Evolutionary conservation across 441 rosid genomes (phyloP), one percentile per base, ranked within the genome.

Genomic region (Aquilaria agallochum): DNA sequence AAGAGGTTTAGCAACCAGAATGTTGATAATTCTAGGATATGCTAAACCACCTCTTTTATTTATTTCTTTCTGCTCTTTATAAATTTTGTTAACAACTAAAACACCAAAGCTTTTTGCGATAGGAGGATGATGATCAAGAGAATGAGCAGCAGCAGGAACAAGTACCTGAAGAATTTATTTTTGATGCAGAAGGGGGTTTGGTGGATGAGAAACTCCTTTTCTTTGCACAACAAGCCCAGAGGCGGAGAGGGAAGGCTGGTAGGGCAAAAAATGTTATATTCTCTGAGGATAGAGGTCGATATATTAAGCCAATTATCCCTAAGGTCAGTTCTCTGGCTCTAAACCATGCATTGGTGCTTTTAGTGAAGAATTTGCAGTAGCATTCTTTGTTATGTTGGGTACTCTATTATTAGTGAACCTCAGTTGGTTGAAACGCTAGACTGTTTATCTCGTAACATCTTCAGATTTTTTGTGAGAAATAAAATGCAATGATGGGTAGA

Each of bases 151-250:
- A 90, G 79, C 92, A 91, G 72, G 96, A 88, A 52, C 98, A 95
- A 75, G 63, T 95, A 80, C 99, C 99, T 62, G 98, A 95, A 13
- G 98, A 92, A 66, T 95, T 95, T 78, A 84, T 95, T 67, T 86
- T 95, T 83, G 99, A 95, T 73, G 99, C 99, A 27, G 97, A 92
- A 76, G 99, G 99, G 46, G 99, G 99, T 60, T 74, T 95, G 76
- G 98, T 95, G 58, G 99, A 95, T 76, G 99, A 95, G 77, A 95
- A 92, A 70, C 97, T 95, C 59, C 95, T 95, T 58, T 86, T 95
- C 84, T 95, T 95, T 80, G 95, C 97, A 66, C 99, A 92, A 73
- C 99, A 95, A 85, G 97, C 95, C 46, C 98, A 86, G 73, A 89
- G 91, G 76, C 93, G 91, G 30, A 55, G 64, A 62, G 99, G 99